These are phyloP conservation scores for Globisporangium middletonii DNA, from an alignment of 352 stramenopile genomes.

Conservation along the genomic window DNA sequence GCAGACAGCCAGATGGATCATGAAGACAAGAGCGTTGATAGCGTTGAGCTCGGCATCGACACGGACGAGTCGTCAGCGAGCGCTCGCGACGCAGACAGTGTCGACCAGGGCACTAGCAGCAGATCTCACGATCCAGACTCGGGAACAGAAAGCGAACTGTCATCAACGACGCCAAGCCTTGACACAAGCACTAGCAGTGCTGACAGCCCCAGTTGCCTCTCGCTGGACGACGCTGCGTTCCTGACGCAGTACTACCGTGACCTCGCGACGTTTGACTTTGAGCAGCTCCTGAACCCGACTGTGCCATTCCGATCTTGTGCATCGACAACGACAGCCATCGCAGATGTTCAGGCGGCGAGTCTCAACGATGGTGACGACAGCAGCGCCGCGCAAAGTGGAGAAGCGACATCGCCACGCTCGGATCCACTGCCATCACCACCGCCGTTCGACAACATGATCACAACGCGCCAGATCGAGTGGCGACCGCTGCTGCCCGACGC, in stretches of 20 bases:
- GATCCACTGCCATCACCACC: neutral
- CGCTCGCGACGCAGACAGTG: too few species aligned
- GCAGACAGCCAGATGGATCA: too few species aligned
- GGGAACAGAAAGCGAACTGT: too few species aligned
- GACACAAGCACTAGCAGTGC: neutral
- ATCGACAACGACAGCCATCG: constrained; percentile 1
- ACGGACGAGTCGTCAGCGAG: too few species aligned
- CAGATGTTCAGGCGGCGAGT: neutral
- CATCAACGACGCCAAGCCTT: neutral
- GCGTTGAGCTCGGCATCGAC: too few species aligned
- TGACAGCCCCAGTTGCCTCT: neutral
- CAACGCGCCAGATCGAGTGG: constrained; percentile 6
- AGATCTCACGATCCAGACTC: neutral
- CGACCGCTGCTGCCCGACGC: constrained; percentile 8
- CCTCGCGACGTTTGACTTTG: constrained; percentile 50
- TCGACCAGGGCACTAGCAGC: too few species aligned
- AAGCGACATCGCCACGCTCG: neutral
- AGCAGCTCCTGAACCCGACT: constrained; percentile 37
- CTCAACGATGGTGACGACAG: neutral
- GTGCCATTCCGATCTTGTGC: neutral
- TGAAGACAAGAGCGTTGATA: too few species aligned
- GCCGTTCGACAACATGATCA: neutral
- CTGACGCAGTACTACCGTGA: constrained; percentile 20
- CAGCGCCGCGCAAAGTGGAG: neutral
- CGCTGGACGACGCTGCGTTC: constrained; percentile 5